Percentiles rank a stretch among this genome's conserved stretches.
phyloP scores from a whole-genome alignment of 2,329 filamentous ascomycete species.

The Penicillium sp. region DNA sequence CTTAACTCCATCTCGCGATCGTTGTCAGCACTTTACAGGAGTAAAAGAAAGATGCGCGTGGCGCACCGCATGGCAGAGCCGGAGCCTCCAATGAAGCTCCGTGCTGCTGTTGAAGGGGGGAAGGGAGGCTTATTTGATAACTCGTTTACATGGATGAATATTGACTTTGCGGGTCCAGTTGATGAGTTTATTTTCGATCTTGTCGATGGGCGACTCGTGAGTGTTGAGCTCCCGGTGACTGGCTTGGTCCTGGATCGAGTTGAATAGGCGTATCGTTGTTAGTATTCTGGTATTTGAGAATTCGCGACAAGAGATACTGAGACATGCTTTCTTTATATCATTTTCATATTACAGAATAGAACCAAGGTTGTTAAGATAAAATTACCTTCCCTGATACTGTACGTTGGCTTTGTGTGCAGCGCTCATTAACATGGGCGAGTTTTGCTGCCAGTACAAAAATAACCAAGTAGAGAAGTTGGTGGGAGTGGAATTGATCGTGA shows the following conservation, averaged over 20 bases:
- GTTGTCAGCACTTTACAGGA: background rate
- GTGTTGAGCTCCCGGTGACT: background rate
- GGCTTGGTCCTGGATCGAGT: background rate
- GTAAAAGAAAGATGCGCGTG: background rate
- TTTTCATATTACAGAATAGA: background rate
- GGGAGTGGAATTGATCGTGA: no score
- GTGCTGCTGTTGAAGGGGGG: conserved; percentile 17
- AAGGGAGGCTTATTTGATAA: conserved; percentile 19
- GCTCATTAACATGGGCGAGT: no score
- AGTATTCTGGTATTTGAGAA: background rate
- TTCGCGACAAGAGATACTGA: background rate
- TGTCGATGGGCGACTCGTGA: background rate
- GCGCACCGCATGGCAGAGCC: conserved; percentile 9
- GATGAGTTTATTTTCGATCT: conserved; percentile 1
- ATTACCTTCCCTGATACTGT: background rate
- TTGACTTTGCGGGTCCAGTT: conserved; percentile 5
- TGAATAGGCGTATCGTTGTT: background rate
- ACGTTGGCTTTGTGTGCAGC: no score
- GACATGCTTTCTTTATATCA: no score
- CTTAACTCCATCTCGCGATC: conserved; percentile 8
- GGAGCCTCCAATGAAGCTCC: background rate
- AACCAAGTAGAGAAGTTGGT: no score
- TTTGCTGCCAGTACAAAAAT: no score
- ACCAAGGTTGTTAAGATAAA: background rate
- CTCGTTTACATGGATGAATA: conserved; percentile 17